Evolutionary conservation across 2,329 filamentous ascomycete species (phyloP), one percentile per base, ranked within the genome.

Genomic region (Talaromyces marneffei): DNA sequence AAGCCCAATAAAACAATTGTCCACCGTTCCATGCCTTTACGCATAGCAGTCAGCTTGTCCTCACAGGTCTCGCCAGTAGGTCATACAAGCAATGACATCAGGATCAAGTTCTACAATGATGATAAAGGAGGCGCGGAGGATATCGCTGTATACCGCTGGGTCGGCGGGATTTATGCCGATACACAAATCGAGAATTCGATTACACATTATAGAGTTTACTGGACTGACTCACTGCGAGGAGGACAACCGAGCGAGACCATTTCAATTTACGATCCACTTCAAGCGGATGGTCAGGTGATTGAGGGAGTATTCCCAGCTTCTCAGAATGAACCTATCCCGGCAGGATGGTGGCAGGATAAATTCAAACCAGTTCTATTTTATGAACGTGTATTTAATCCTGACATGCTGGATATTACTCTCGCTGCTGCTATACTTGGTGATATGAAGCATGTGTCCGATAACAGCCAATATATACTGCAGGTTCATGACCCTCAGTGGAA

Each of bases 81-180:
- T 58, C 73, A 72, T 10, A 42, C 63, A 3, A 61, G 64, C 8
- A 62, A 70, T 48, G 57, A 75, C 20, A 57, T 46, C 0, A 63
- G 75, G 20, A 27, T 63, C 42, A 37, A 40, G 9, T 20, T 62
- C 2, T 74, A 73, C 53, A 10, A 52, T 40, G 12, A 52, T 27
- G 33, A 37, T 8, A 55, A 37, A 1, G 25, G 65, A 0, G 66
- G 65, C 0, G n/a, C 61, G 3, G 27, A 61, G 10, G 55, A 65
- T 9, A 56, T 52, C 1, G 74, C 69, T 6, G 61, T 60, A 1
- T 77, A 77, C 60, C 70, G 72, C 35, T 77, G 74, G 74, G 62
- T 77, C 14, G 75, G 75, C 0, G 74, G 74, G 1, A 69, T 76
- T 14, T 77, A 77, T 59, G 63, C 61, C 3, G 35, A 66, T 3